Evolutionary conservation across 2,329 filamentous ascomycete species (phyloP).

Genomic region (Leptodontidium sp.): DNA sequence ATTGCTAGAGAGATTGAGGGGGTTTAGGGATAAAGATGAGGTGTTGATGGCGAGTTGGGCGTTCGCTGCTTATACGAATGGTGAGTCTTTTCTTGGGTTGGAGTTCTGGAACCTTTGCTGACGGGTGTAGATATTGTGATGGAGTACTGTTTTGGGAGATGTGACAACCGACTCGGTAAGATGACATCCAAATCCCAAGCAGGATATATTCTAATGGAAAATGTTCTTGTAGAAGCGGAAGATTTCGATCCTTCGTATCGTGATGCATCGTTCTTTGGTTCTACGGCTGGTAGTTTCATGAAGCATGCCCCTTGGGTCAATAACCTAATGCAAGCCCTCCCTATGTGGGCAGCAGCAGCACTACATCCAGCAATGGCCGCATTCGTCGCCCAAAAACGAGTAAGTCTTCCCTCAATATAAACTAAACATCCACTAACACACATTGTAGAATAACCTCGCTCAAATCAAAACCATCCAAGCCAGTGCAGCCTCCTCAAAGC

Average conservation of each 20-base stretch:
- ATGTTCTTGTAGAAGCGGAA: slow-evolving; percentile 27
- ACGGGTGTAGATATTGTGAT: slow-evolving; percentile 15
- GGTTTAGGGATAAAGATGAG: slow-evolving; percentile 23
- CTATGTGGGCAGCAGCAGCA: slow-evolving; percentile 23
- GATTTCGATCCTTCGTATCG: slow-evolving; percentile 37
- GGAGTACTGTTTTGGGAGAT: slow-evolving; percentile 35
- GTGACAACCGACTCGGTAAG: slow-evolving; percentile 27
- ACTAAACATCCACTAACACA: slow-evolving; percentile 15
- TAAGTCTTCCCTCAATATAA: neutral
- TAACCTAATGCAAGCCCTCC: slow-evolving; percentile 31
- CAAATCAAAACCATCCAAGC: slow-evolving; percentile 40
- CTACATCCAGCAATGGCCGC: slow-evolving; percentile 26
- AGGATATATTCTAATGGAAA: neutral
- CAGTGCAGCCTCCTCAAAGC: slow-evolving; percentile 4
- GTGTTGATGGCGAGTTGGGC: slow-evolving; percentile 19
- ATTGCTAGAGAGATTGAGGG: slow-evolving; percentile 20
- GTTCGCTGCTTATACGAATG: slow-evolving; percentile 28
- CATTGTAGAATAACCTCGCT: slow-evolving; percentile 49
- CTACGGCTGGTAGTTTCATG: slow-evolving; percentile 27
- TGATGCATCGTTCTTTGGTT: slow-evolving; percentile 33
- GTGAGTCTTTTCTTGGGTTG: slow-evolving; percentile 20
- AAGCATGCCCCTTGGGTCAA: slow-evolving; percentile 34
- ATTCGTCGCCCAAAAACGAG: slow-evolving; percentile 29
- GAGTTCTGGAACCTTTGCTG: neutral
- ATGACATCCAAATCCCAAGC: neutral